phyloP scores from a whole-genome alignment of 345 rosid species.

The Diplotaxis tenuifolia region DNA sequence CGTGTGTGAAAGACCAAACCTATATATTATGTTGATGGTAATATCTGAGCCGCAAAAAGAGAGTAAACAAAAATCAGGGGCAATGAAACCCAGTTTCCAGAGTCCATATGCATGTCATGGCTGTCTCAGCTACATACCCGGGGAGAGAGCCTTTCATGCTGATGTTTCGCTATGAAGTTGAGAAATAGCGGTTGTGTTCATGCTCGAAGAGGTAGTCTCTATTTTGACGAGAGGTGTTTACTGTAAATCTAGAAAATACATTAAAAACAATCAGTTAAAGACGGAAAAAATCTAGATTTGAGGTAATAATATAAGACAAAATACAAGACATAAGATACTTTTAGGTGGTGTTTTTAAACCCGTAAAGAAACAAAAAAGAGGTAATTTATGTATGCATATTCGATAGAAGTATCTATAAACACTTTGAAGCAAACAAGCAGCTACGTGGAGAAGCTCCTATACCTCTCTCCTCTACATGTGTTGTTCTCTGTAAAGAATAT shows the following conservation, averaged over 20 bases:
- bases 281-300: slow-evolving; percentile 14
- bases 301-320: slow-evolving; percentile 32
- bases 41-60: background rate
- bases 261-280: background rate
- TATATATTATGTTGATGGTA: slow-evolving; percentile 1
- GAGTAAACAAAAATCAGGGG: background rate
- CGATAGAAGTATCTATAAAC: slow-evolving; percentile 34
- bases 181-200: too few relatives aligned
- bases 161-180: too few relatives aligned
- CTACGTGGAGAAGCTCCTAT: slow-evolving; percentile 29
- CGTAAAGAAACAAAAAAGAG: slow-evolving; percentile 25
- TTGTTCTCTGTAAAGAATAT: too few relatives aligned
- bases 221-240: too few relatives aligned
- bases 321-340: slow-evolving; percentile 22
- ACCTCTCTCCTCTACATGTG: too few relatives aligned
- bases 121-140: slow-evolving; percentile 11
- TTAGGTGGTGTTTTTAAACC: slow-evolving; percentile 14
- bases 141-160: too few relatives aligned
- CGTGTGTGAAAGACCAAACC: slow-evolving; percentile 8
- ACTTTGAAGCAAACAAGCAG: slow-evolving; percentile 34
- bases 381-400: slow-evolving; percentile 34
- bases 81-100: slow-evolving; percentile 3
- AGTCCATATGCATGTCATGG: slow-evolving; percentile 25
- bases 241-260: slow-evolving; percentile 29
- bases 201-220: too few relatives aligned